Percentiles rank a stretch among this genome's conserved stretches.
Conservation (phyloP, 83 land plant genomes). For the Thuja plicata region DNA sequence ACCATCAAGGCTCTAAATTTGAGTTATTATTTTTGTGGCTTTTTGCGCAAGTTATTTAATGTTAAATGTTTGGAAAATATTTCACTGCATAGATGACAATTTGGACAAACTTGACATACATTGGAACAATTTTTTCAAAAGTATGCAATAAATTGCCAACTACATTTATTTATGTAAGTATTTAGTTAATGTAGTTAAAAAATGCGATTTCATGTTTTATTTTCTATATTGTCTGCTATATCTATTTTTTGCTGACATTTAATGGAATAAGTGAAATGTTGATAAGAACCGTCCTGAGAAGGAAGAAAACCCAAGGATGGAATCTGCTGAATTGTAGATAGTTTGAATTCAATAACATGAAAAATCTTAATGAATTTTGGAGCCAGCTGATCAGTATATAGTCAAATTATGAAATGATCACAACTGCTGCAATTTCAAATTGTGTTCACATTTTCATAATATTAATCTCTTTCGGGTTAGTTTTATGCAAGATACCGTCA, state of each 20-base stretch:
- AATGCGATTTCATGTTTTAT: neutral
- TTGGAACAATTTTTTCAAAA: neutral
- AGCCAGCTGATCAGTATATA: neutral
- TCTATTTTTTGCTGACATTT: neutral
- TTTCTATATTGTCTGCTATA: neutral
- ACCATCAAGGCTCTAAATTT: conserved; percentile 64
- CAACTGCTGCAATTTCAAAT: neutral
- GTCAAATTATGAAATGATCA: neutral
- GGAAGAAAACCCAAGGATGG: neutral
- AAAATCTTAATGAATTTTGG: neutral
- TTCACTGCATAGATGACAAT: neutral
- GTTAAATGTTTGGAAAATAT: neutral
- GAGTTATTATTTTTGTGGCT: neutral
- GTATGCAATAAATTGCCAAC: neutral
- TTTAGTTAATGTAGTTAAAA: neutral
- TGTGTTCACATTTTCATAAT: neutral
- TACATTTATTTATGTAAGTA: neutral
- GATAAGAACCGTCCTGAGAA: neutral
- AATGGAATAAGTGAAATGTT: neutral
- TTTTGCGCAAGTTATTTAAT: neutral
- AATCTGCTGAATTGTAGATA: neutral
- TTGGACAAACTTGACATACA: neutral
- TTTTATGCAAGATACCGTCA: neutral
- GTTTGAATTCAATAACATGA: neutral
- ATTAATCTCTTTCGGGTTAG: neutral